These are phyloP conservation scores for Moesziomyces sp. DNA, from an alignment of 1,284 basidiomycete genomes.

Conservation along the genomic window DNA sequence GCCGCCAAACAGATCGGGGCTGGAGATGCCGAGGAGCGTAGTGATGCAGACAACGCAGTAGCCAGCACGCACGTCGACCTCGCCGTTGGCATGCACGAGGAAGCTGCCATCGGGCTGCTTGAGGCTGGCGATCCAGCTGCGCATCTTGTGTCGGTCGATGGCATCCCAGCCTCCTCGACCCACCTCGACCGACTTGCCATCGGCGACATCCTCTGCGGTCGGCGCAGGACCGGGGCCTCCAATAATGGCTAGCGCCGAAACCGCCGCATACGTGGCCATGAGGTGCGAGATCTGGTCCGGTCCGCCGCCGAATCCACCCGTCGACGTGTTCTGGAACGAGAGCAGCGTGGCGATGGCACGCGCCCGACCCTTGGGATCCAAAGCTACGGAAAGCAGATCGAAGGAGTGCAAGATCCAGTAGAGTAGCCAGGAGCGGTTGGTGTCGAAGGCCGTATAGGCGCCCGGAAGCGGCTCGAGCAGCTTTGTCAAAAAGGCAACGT, in stretches of 20 bases:
- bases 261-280: conserved; percentile 88
- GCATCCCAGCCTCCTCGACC: conserved; percentile 67
- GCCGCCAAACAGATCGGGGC: conserved; percentile 80
- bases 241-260: conserved; percentile 84
- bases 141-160: conserved; percentile 74
- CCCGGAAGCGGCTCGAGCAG: conserved; percentile 60
- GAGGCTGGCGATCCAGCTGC: conserved; percentile 88
- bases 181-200: conserved; percentile 72
- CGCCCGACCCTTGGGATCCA: conserved; percentile 45
- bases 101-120: conserved; percentile 96
- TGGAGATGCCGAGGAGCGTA: conserved; percentile 80
- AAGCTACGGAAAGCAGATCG: conserved; percentile 54
- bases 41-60: conserved; percentile 82
- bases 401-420: conserved; percentile 65
- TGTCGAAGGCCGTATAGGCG: conserved; percentile 61
- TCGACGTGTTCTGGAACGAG: conserved; percentile 58
- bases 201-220: conserved; percentile 34
- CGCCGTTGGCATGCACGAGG: conserved; percentile 84
- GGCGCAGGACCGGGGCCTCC: conserved; percentile 73
- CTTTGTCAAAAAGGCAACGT: conserved; percentile 59
- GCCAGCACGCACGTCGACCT: conserved; percentile 89
- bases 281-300: conserved; percentile 88
- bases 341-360: conserved; percentile 64
- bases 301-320: conserved; percentile 90
- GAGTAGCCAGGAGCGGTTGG: conserved; percentile 65